Evolutionary conservation across 1,139 yeast genomes (phyloP).

Genomic region (Suhomyces guaymorum): DNA sequence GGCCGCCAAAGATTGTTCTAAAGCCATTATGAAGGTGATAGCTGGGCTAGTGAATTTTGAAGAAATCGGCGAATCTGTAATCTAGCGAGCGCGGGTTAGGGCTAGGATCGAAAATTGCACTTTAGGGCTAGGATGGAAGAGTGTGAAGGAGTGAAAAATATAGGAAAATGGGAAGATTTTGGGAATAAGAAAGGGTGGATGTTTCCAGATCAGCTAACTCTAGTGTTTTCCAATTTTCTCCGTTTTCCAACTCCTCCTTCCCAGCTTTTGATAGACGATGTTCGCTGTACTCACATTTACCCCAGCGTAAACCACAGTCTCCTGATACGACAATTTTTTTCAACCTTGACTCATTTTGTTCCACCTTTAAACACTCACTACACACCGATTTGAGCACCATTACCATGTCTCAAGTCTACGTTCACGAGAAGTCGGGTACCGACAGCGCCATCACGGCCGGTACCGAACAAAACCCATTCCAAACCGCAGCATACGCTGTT

Average conservation of each 20-base stretch:
- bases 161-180: no score
- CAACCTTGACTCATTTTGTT: slow-evolving; percentile 4
- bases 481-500: slow-evolving; percentile 82
- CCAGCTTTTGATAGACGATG: no score
- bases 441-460: slow-evolving; percentile 64
- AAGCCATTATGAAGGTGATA: slow-evolving; percentile 42
- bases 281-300: not conserved
- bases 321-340: slow-evolving; percentile 5
- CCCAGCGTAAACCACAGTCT: slow-evolving; percentile 5
- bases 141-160: no score
- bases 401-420: slow-evolving; percentile 48
- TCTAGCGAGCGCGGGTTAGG: no score
- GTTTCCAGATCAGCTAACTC: no score
- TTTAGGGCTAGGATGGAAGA: no score
- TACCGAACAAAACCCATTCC: slow-evolving; percentile 65
- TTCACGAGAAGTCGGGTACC: slow-evolving; percentile 69
- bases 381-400: not conserved
- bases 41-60: not conserved
- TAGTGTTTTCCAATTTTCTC: no score
- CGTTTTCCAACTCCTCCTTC: no score
- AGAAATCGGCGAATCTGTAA: not conserved
- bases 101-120: no score
- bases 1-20: slow-evolving; percentile 60
- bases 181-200: no score
- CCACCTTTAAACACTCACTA: not conserved